These are phyloP conservation scores for Teratosphaeria destructans DNA, from an alignment of 2,329 filamentous ascomycete genomes.

Conservation along the genomic window DNA sequence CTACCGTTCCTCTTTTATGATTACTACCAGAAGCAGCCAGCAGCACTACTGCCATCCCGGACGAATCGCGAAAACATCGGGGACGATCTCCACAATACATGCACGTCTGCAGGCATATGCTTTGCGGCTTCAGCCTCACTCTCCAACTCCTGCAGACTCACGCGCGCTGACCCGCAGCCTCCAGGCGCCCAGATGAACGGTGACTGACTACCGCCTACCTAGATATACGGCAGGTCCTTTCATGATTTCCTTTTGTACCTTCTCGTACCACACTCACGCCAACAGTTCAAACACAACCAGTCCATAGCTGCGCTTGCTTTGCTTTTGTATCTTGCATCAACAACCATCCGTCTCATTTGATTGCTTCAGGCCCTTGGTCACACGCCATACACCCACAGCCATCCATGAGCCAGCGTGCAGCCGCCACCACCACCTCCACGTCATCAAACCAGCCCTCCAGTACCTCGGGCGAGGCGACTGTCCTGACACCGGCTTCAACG, in stretches of 20 bases:
- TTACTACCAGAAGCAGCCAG: not conserved
- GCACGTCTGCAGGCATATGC: not conserved
- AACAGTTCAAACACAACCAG: not conserved
- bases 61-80: not conserved
- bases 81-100: not conserved
- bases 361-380: not conserved
- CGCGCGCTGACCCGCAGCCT: not conserved
- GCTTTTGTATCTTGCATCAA: not conserved
- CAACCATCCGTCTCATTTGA: not conserved
- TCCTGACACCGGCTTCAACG: conserved; percentile 17
- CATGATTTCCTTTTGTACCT: not conserved
- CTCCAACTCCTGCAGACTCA: not conserved
- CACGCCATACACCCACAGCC: not conserved
- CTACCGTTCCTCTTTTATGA: too few relatives aligned
- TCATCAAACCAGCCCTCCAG: conserved; percentile 7
- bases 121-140: not conserved
- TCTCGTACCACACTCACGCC: not conserved
- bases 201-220: not conserved
- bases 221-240: not conserved
- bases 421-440: conserved; percentile 14
- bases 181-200: not conserved
- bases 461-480: conserved; percentile 9
- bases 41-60: not conserved
- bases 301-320: not conserved
- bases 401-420: conserved; percentile 16